Base-by-base conservation (phyloP, 768 basidiomycete genomes). In the Phaeotremella fagi region DNA sequence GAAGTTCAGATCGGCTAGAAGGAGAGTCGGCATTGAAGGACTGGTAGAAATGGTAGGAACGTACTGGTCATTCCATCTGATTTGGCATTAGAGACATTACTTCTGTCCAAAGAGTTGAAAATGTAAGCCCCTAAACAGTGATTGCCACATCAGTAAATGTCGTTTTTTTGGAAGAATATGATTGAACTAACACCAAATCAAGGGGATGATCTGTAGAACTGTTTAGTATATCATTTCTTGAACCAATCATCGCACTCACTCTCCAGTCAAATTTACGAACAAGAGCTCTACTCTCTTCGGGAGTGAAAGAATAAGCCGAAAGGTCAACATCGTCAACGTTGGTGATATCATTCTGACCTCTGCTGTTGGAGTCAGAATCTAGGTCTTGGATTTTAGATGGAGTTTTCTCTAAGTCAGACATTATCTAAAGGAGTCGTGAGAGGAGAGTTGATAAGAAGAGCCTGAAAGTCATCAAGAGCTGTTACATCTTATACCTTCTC, bases 81-180 rank as follows among this genome's bases (percentile, higher is more conserved):
- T 46, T 60, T 59, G 24, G 62, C 62, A 26, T 64, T 64, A 38
- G 57, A 59, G 5, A 55, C 42, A 46, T 64, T 64, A 42, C 42
- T 54, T 16, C 42, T 14, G 41, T 54, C 52, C 6, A 55, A 38
- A 26, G 52, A 54, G 52, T 54, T 43, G 53, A 59, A 59, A 20
- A 54, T 35, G 53, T 59, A 59, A 11, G 29, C 29, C 27, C 20
- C 38, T 41, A n/a, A n/a, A 42, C 43, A 31, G 41, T 14, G 5
- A 29, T 42, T 20, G n/a, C n/a, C n/a, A n/a, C 23, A n/a, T n/a
- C n/a, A n/a, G n/a, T n/a, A 20, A 41, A 12, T 11, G 7, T 20
- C 38, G 12, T 20, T 6, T 22, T 7, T 7, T 14, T 6, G 9
- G 20, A 14, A 12, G 38, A 11, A 20, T 11, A 6, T 12, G 18